Conservation (phyloP, 495 filamentous ascomycete species). For the Penicillium simplicissimum region DNA sequence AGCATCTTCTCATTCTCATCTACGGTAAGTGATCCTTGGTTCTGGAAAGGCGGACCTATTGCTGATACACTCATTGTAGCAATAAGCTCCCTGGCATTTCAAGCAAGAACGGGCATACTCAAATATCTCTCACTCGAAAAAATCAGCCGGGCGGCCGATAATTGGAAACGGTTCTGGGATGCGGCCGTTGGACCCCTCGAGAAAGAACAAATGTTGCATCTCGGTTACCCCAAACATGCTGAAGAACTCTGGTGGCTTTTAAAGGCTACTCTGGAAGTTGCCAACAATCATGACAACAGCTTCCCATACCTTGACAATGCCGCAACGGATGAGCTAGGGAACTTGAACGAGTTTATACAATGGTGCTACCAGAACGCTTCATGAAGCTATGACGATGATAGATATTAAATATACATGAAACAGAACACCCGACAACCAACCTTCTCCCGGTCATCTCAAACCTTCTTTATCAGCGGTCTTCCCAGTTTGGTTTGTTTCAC, state of each 20-base stretch:
- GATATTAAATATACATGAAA: conserved; percentile 1
- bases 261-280: conserved; percentile 32
- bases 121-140: conserved; percentile 29
- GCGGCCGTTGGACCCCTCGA: conserved; percentile 16
- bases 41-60: neutral
- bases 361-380: conserved; percentile 21
- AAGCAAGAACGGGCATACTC: conserved; percentile 31
- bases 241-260: conserved; percentile 44
- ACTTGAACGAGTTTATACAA: conserved; percentile 43
- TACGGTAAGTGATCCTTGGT: conserved; percentile 29
- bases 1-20: conserved; percentile 40
- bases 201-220: conserved; percentile 28
- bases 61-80: conserved; percentile 20
- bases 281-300: conserved; percentile 13
- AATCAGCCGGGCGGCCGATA: conserved; percentile 34
- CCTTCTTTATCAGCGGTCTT: conserved; percentile 5
- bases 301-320: conserved; percentile 36
- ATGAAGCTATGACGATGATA: conserved; percentile 6
- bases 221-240: conserved; percentile 43
- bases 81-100: conserved; percentile 37
- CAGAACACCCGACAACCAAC: no score
- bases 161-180: conserved; percentile 43
- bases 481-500: conserved; percentile 1
- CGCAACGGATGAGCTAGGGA: conserved; percentile 40
- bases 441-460: neutral